These are phyloP conservation scores for Thuja plicata DNA, from an alignment of 83 land plant species.

Conservation along the genomic window DNA sequence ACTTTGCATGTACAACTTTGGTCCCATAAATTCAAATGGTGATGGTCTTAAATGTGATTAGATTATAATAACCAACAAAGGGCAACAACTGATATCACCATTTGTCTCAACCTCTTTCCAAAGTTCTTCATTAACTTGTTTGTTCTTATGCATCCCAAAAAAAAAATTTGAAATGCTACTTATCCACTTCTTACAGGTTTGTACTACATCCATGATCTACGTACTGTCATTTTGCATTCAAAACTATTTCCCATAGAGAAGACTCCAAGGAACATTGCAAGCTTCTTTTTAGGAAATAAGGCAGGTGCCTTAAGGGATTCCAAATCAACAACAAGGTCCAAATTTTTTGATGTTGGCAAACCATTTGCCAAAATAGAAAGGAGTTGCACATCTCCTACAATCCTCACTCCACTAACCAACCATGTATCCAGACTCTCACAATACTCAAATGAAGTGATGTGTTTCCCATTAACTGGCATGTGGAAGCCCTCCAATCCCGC, in stretches of 20 bases:
- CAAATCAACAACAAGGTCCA: slow-evolving; percentile 44
- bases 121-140: slow-evolving; percentile 73
- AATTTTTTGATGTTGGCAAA: slow-evolving; percentile 77
- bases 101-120: slow-evolving; percentile 85
- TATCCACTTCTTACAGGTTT: slow-evolving; percentile 72
- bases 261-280: slow-evolving; percentile 74
- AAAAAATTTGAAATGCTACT: slow-evolving; percentile 89
- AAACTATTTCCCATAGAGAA: slow-evolving; percentile 91
- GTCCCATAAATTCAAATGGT: slow-evolving; percentile 86
- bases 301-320: slow-evolving; percentile 71
- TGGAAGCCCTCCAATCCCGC: slow-evolving; percentile 89
- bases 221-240: slow-evolving; percentile 86
- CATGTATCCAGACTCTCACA: slow-evolving; percentile 93
- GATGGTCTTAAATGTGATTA: slow-evolving; percentile 78
- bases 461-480: slow-evolving; percentile 92
- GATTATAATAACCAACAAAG: slow-evolving; percentile 88
- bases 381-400: slow-evolving; percentile 65
- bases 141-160: slow-evolving; percentile 77
- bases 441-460: slow-evolving; percentile 84
- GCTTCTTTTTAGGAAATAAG: slow-evolving; percentile 27
- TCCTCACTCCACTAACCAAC: slow-evolving; percentile 65
- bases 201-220: slow-evolving; percentile 97
- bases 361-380: slow-evolving; percentile 73
- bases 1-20: slow-evolving; percentile 65
- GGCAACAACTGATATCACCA: slow-evolving; percentile 94